Evolutionary conservation across 768 basidiomycete species (phyloP), one percentile per base, ranked within the genome.

Genomic region (Naganishia randhawae): DNA sequence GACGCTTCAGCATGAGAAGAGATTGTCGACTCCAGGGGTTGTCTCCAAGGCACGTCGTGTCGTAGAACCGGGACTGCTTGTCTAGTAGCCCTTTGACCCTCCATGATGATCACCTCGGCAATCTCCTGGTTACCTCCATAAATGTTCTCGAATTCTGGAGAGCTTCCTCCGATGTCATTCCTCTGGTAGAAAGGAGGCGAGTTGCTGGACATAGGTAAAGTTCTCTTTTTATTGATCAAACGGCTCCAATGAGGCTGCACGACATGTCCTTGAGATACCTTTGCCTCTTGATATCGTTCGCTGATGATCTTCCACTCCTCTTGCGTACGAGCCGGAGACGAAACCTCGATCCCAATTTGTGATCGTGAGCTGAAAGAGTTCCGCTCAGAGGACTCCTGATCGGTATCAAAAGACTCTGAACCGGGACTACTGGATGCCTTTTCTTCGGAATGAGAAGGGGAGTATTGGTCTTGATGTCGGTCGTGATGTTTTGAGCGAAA

Each of bases 241-340:
- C 13, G 1, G 45, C 45, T 48, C 6, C 1, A 48, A 1, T 48
- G 19, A 22, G n/a, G 27, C 32, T 11, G 4, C 1, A 3, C 35
- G 37, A 16, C 57, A 61, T 61, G 10, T 25, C 7, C 16, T 29
- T 29, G 35, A 25, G 2, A 14, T 61, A 39, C 25, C 57, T 22
- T n/a, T 16, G 25, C 7, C 9, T 13, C n/a, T 41, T 42, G 39
- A 5, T 42, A 14, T 25, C 39, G 57, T 4, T 61, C 22, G 39
- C 41, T 37, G 17, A 33, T 29, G 57, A 61, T 9, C 57, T 61
- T 61, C 57, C 22, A 33, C 37, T 42, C 57, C 25, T 61, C 57
- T 19, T 61, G 14, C 29, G 39, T 27, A 1, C 27, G 57, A 41
- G 6, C 9, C 19, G 39, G n/a, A 41, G 39, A 16, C 16, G 39